phyloP scores from a whole-genome alignment of 1,284 basidiomycete species.

The Cystobasidium slooffiae region DNA sequence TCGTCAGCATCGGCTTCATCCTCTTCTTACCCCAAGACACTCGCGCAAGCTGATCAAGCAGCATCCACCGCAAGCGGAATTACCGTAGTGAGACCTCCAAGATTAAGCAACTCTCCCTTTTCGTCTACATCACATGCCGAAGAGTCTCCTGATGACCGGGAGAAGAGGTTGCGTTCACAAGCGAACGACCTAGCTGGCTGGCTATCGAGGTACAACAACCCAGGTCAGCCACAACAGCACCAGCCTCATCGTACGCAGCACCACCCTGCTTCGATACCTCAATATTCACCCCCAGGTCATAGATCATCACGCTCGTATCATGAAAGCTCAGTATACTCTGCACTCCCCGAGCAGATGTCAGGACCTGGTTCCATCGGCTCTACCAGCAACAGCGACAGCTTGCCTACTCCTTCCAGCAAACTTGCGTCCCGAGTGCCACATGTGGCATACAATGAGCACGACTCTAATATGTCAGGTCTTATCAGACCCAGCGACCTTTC shows the following conservation, averaged over 20 bases:
- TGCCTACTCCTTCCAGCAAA: conserved; percentile 13
- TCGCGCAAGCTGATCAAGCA: not conserved
- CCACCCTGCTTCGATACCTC: no score
- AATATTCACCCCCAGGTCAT: no score
- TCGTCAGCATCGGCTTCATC: conserved; percentile 12
- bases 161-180: conserved; percentile 13
- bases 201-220: conserved; percentile 13
- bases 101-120: conserved; percentile 17
- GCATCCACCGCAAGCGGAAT: not conserved
- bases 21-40: conserved; percentile 2
- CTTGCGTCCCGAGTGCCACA: not conserved
- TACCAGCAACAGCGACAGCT: conserved; percentile 23
- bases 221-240: not conserved
- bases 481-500: conserved; percentile 4
- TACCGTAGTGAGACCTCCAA: not conserved
- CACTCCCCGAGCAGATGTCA: not conserved
- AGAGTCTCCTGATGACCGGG: conserved; percentile 23
- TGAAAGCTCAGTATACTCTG: not conserved
- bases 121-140: conserved; percentile 15
- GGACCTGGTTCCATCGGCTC: conserved; percentile 2
- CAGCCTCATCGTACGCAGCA: not conserved
- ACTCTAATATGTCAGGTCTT: not conserved
- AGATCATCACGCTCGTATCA: not conserved
- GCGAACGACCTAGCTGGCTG: conserved; percentile 31
- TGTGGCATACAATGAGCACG: not conserved